These are phyloP conservation scores for Erodium moschatum DNA, from an alignment of 441 rosid species.

Conservation along the genomic window DNA sequence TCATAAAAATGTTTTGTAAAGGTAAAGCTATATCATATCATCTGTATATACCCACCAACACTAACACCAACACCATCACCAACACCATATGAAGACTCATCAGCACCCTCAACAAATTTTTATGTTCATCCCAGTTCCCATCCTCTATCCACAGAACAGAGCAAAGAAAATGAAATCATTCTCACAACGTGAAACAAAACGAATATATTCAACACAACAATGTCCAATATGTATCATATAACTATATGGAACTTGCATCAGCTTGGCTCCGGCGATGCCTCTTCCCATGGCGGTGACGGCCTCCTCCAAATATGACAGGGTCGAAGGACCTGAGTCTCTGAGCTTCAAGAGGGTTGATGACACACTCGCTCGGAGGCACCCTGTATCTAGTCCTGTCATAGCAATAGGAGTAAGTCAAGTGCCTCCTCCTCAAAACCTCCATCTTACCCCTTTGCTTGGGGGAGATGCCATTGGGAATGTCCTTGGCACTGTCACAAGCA, in stretches of 20 bases:
- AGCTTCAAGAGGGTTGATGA: conserved; percentile 38
- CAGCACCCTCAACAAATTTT: background rate
- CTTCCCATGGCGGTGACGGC: background rate
- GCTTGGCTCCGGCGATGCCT: background rate
- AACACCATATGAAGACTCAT: background rate
- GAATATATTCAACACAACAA: background rate
- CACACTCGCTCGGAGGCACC: background rate
- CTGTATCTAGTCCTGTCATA: conserved; percentile 25
- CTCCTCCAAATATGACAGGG: background rate
- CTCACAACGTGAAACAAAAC: background rate
- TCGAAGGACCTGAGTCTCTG: conserved; percentile 29
- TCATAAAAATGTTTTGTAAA: conserved; percentile 13
- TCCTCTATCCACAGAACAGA: conserved; percentile 6
- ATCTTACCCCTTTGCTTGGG: conserved; percentile 29
- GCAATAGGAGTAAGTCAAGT: conserved; percentile 57
- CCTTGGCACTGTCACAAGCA: conserved; percentile 2
- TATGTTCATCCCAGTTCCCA: background rate
- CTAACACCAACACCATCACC: too few relatives aligned
- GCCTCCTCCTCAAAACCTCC: conserved; percentile 42
- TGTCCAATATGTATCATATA: conserved; percentile 23
- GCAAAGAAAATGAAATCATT: background rate
- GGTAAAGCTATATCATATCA: conserved; percentile 13
- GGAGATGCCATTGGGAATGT: conserved; percentile 26
- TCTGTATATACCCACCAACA: conserved; percentile 27
- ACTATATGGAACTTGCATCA: background rate